A percentile compares a stretch with the other conserved stretches of the same genome.
Evolutionary conservation across 2,329 filamentous ascomycete species (phyloP).

Genomic region (Periconia sp.): DNA sequence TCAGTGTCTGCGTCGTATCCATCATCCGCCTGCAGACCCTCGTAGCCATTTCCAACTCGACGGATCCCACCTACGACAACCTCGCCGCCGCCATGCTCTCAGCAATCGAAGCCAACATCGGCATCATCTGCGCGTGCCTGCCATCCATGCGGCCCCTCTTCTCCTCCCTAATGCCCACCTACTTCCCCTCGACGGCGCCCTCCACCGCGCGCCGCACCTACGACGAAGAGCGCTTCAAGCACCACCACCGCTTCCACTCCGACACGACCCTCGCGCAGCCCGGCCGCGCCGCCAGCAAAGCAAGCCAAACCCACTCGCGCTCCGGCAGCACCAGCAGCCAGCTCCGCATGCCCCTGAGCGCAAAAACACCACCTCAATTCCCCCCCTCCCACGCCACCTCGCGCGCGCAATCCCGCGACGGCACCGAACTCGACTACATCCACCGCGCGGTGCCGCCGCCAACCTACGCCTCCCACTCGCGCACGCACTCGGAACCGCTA

Average conservation of each 20-base stretch:
- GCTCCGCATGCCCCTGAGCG: not conserved
- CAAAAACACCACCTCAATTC: not conserved
- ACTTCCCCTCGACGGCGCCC: conserved; percentile 25
- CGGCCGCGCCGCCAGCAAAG: conserved; percentile 3
- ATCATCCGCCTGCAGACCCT: conserved; percentile 37
- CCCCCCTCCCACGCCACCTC: not conserved
- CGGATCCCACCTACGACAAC: conserved; percentile 37
- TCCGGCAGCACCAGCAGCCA: conserved; percentile 4
- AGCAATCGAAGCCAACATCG: conserved; percentile 35
- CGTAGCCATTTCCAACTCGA: conserved; percentile 28
- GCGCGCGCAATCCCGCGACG: not conserved
- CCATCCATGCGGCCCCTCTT: conserved; percentile 38
- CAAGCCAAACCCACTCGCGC: conserved; percentile 14
- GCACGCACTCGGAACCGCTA: not conserved
- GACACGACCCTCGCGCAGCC: conserved; percentile 13
- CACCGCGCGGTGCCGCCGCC: not conserved
- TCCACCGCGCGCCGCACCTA: conserved; percentile 8
- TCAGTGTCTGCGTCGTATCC: conserved; percentile 36
- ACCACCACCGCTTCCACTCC: conserved; percentile 12
- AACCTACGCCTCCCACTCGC: not conserved
- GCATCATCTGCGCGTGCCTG: conserved; percentile 40
- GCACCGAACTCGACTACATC: not conserved
- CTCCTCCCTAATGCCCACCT: conserved; percentile 42
- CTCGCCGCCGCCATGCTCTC: conserved; percentile 33
- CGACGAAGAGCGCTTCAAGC: conserved; percentile 26